Base-by-base conservation (phyloP, 2,329 filamentous ascomycete genomes). In the Verticillium klebahnii region DNA sequence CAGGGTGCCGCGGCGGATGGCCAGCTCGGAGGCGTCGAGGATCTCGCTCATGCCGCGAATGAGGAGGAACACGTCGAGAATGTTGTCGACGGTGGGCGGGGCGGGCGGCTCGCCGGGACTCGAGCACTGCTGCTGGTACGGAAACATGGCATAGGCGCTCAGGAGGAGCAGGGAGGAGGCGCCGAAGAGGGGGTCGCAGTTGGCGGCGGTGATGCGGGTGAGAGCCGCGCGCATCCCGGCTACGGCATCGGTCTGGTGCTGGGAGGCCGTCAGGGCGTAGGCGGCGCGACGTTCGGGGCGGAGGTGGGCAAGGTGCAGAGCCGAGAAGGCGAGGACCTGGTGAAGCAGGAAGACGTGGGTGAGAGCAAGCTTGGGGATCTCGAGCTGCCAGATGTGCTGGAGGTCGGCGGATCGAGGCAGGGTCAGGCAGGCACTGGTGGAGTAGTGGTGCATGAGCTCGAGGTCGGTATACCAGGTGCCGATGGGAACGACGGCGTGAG, bases 401-500 rank as follows among this genome's bases (percentile, higher is more conserved):
- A 71, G 65, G 32, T 64, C 59, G 8, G 70, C 69, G 6, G 52
- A 45, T 6, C 73, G 65, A 0, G 74, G 74, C 8, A 76, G 62
- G 2, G 73, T 73, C 7, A 68, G 60, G 56, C 66, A 73, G 0
- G 73, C 73, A 2, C 60, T 64, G 7, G 70, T 67, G 2, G 70
- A 71, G 58, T 70, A 76, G 52, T 76, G 73, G 50, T 77, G 73
- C 67, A 77, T 71, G 45, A 76, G 67, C 61, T 74, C 71, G 14
- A 77, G 70, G 60, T 77, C 74, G 3, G 70, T 69, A 11, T 72
- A 70, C 73, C 73, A 76, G 56, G 39, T 37, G 2, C 19, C 45
- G 45, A 52, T 52, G 19, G 45, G 45, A 8, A 52, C 19, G 3
- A 52, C 45, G 45, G 58, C 15, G 61, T 58, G 31, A 62, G 58